These are phyloP conservation scores for Bipolaris oryzae DNA, from an alignment of 2,329 filamentous ascomycete genomes.

Conservation along the genomic window DNA sequence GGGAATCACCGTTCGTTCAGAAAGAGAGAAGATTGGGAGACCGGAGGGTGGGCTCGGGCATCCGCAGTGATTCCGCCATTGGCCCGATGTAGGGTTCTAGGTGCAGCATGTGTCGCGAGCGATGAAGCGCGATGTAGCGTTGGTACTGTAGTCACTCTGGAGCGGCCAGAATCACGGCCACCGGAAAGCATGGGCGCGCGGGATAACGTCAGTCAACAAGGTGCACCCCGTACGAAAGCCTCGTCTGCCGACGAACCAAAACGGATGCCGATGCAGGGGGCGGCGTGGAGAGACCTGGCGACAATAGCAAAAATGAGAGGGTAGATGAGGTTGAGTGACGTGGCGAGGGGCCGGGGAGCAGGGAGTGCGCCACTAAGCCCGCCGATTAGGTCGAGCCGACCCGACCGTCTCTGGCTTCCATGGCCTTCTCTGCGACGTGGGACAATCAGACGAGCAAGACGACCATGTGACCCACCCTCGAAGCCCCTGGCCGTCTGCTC, in stretches of 20 bases:
- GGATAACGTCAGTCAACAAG: slow-evolving; percentile 23
- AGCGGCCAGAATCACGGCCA: slow-evolving; percentile 23
- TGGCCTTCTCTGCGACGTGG: slow-evolving; percentile 31
- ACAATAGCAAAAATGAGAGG: slow-evolving; percentile 22
- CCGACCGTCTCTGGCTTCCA: slow-evolving; percentile 28
- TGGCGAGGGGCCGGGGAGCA: slow-evolving; percentile 28
- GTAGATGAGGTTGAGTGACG: slow-evolving; percentile 41
- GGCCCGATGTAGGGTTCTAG: slow-evolving; percentile 30
- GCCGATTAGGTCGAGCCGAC: slow-evolving; percentile 28
- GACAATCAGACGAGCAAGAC: slow-evolving; percentile 23
- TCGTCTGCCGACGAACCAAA: slow-evolving; percentile 29
- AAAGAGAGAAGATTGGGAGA: slow-evolving; percentile 34
- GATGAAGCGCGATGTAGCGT: slow-evolving; percentile 33
- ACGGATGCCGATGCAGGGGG: slow-evolving; percentile 37
- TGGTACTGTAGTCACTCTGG: slow-evolving; percentile 29
- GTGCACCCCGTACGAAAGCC: slow-evolving; percentile 24
- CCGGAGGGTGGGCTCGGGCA: slow-evolving; percentile 35
- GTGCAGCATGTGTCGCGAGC: slow-evolving; percentile 36
- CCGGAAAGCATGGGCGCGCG: slow-evolving; percentile 27
- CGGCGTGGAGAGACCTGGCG: slow-evolving; percentile 25
- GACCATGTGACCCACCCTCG: slow-evolving; percentile 21
- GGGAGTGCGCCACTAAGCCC: slow-evolving; percentile 15
- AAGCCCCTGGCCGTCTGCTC: slow-evolving; percentile 11
- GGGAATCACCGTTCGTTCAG: slow-evolving; percentile 34
- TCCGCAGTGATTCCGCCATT: slow-evolving; percentile 31